Evolutionary conservation across 2,329 filamentous ascomycete species (phyloP).

Genomic region (Chrysoporthe austroafricana): DNA sequence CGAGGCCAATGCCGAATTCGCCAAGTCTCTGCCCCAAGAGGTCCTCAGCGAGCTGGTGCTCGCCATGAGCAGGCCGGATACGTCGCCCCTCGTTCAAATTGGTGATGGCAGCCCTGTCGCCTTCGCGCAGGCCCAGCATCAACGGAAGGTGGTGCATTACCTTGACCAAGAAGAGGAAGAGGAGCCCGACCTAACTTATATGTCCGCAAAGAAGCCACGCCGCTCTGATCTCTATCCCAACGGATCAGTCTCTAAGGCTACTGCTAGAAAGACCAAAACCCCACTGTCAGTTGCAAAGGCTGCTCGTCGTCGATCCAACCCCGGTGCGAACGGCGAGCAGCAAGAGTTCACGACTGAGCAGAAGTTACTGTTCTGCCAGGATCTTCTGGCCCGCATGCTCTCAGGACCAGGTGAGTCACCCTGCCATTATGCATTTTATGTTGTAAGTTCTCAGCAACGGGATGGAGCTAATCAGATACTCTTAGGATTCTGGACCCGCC

Average conservation of each 20-base stretch:
- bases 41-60: constrained; percentile 66
- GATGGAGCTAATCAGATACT: constrained; percentile 1
- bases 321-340: constrained; percentile 34
- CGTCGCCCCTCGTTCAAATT: constrained; percentile 40
- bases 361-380: constrained; percentile 62
- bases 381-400: constrained; percentile 63
- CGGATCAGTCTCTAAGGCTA: constrained; percentile 30
- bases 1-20: constrained; percentile 60
- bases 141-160: constrained; percentile 54
- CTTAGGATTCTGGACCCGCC: constrained; percentile 68
- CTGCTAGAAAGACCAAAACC: constrained; percentile 20
- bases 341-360: constrained; percentile 42
- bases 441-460: too few species aligned
- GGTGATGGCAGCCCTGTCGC: constrained; percentile 30
- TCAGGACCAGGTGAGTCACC: constrained; percentile 58
- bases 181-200: constrained; percentile 38
- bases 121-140: constrained; percentile 27
- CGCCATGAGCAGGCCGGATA: constrained; percentile 61
- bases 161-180: constrained; percentile 49
- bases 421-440: not conserved
- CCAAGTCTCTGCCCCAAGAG: constrained; percentile 63
- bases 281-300: constrained; percentile 33
- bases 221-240: constrained; percentile 40
- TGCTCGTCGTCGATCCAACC: constrained; percentile 37
- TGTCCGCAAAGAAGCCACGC: constrained; percentile 48